phyloP scores from a whole-genome alignment of 768 basidiomycete genomes.

The Myochromella boudieri region DNA sequence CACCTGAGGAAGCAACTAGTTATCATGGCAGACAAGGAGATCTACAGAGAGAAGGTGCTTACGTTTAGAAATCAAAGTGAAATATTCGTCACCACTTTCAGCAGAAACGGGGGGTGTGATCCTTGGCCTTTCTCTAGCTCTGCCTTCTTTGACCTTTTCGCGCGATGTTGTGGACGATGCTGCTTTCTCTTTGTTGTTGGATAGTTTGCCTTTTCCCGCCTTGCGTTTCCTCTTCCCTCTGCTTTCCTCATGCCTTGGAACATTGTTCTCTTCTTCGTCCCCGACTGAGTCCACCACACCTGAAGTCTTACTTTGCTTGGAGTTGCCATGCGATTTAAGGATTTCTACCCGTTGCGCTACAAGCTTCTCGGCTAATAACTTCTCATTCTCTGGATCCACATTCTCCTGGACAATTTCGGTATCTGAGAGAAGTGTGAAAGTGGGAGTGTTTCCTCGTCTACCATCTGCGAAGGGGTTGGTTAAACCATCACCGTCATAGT shows the following conservation, averaged over 20 bases:
- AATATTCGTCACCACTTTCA: slow-evolving; percentile 17
- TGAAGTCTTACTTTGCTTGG: slow-evolving; percentile 22
- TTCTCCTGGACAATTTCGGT: slow-evolving; percentile 44
- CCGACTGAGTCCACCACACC: slow-evolving; percentile 18
- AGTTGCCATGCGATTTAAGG: slow-evolving; percentile 29
- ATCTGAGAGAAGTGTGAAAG: slow-evolving; percentile 36
- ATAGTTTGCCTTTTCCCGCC: slow-evolving; percentile 18
- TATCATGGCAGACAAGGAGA: not conserved
- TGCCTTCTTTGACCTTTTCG: slow-evolving; percentile 20
- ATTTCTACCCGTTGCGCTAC: slow-evolving; percentile 39
- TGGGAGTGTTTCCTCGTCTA: slow-evolving; percentile 33
- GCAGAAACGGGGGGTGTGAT: slow-evolving; percentile 6
- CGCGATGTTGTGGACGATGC: slow-evolving; percentile 21
- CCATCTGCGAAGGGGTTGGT: slow-evolving; percentile 65
- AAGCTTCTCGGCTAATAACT: slow-evolving; percentile 35
- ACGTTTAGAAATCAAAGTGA: slow-evolving; percentile 9
- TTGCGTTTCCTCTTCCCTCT: slow-evolving; percentile 25
- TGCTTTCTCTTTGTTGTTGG: slow-evolving; percentile 29
- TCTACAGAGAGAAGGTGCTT: not conserved
- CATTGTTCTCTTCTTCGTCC: slow-evolving; percentile 20
- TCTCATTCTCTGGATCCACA: slow-evolving; percentile 44
- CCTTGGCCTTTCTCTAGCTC: too few relatives aligned
- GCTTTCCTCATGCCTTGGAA: slow-evolving; percentile 21
- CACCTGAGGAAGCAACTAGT: not conserved
- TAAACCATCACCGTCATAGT: slow-evolving; percentile 36